Conservation (phyloP, 805 yeast genomes). For the Vanderwaltozyma verrucispora region DNA sequence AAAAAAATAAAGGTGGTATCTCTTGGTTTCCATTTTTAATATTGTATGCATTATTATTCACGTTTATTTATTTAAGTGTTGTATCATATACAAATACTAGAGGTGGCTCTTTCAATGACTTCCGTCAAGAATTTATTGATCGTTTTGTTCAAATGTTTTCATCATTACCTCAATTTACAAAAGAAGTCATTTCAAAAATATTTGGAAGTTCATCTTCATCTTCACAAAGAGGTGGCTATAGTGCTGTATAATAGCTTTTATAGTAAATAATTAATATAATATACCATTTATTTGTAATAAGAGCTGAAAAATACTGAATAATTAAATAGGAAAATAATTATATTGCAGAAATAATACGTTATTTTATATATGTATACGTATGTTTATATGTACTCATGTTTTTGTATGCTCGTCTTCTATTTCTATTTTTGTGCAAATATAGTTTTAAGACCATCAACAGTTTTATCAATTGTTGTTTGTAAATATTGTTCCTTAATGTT, state of each 20-base stretch:
- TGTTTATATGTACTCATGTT: too few species aligned
- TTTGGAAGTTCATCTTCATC: conserved; percentile 42
- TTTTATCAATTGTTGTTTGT: conserved; percentile 67
- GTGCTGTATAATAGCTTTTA: conserved; percentile 55
- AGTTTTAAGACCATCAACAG: conserved; percentile 51
- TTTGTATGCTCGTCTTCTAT: neutral
- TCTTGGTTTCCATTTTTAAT: conserved; percentile 68
- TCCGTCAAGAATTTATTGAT: conserved; percentile 68
- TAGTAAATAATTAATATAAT: too few species aligned
- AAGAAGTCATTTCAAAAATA: conserved; percentile 58
- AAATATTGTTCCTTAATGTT: conserved; percentile 61
- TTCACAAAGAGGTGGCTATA: conserved; percentile 68
- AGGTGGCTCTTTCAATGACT: conserved; percentile 54
- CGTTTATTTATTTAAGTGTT: conserved; percentile 56
- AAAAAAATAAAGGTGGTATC: conserved; percentile 18
- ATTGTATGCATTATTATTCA: conserved; percentile 56
- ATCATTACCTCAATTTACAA: conserved; percentile 53
- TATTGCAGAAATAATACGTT: too few species aligned
- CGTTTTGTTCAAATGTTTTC: conserved; percentile 46
- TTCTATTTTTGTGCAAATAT: conserved; percentile 18
- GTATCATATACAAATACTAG: conserved; percentile 66
- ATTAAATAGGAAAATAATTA: too few species aligned
- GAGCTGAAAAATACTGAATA: neutral
- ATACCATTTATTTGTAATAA: too few species aligned
- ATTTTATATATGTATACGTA: too few species aligned